Evolutionary conservation across 2,329 filamentous ascomycete genomes (phyloP).

Genomic region (Pseudogymnoascus pannorum): DNA sequence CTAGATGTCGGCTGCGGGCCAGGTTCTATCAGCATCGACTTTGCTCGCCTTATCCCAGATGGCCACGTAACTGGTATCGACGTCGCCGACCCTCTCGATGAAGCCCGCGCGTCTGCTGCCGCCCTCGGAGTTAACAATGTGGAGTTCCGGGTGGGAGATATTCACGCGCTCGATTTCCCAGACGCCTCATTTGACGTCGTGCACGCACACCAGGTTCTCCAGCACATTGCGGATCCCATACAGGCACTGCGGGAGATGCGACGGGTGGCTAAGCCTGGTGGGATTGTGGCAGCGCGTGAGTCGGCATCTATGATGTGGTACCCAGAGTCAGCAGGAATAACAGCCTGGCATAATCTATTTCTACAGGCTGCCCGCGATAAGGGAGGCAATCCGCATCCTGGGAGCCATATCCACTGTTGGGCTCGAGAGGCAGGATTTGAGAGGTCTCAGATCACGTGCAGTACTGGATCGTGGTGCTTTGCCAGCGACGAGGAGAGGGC

Average conservation of each 20-base stretch:
- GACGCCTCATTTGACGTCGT: slow-evolving; percentile 52
- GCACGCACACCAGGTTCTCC: slow-evolving; percentile 50
- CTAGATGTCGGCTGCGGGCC: slow-evolving; percentile 44
- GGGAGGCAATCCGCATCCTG: slow-evolving; percentile 14
- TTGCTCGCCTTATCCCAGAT: slow-evolving; percentile 34
- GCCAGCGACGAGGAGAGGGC: slow-evolving; percentile 9
- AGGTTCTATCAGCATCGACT: slow-evolving; percentile 40
- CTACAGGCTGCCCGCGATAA: slow-evolving; percentile 11
- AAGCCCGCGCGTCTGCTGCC: slow-evolving; percentile 15
- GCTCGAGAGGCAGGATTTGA: slow-evolving; percentile 16
- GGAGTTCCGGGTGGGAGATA: slow-evolving; percentile 19
- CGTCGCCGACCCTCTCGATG: slow-evolving; percentile 20
- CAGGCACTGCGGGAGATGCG: slow-evolving; percentile 45
- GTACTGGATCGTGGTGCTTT: slow-evolving; percentile 15
- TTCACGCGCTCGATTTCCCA: slow-evolving; percentile 29
- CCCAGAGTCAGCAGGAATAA: slow-evolving; percentile 15
- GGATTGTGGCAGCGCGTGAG: slow-evolving; percentile 42
- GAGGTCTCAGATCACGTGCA: slow-evolving; percentile 9
- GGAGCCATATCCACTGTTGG: slow-evolving; percentile 13
- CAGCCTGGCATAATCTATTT: slow-evolving; percentile 13
- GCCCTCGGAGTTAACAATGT: slow-evolving; percentile 18
- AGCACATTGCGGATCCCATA: slow-evolving; percentile 46
- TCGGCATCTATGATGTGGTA: slow-evolving; percentile 14
- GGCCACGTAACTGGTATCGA: slow-evolving; percentile 38
- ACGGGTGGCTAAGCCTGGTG: slow-evolving; percentile 44